Evolutionary conservation across 192 early-diverging fungal species (phyloP).

Genomic region (Backusella sp.): DNA sequence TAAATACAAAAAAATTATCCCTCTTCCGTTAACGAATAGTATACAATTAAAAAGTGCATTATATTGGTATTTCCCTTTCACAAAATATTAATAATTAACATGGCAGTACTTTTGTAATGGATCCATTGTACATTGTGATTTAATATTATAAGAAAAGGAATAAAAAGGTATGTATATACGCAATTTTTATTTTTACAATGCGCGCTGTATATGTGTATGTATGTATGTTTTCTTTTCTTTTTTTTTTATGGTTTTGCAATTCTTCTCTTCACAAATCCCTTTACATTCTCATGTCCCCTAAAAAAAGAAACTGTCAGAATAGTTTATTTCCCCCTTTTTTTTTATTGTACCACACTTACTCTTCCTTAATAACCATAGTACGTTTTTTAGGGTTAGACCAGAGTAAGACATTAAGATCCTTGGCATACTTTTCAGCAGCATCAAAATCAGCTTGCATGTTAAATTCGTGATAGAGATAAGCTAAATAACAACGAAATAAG

Average conservation of each 20-base stretch:
- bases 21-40: neutral
- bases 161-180: neutral
- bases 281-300: constrained; percentile 36
- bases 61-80: neutral
- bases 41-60: neutral
- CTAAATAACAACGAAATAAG: constrained; percentile 23
- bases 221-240: neutral
- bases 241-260: constrained; percentile 1
- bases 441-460: constrained; percentile 67
- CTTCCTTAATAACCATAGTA: constrained; percentile 72
- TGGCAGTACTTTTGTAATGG: neutral
- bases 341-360: constrained; percentile 23
- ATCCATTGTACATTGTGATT: constrained; percentile 1
- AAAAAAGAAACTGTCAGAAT: neutral
- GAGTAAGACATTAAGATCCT: constrained; percentile 69
- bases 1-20: too few species aligned
- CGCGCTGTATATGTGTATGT: neutral
- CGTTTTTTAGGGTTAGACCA: constrained; percentile 73
- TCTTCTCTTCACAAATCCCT: constrained; percentile 31
- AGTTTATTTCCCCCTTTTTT: neutral
- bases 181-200: too few species aligned
- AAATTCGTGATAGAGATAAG: constrained; percentile 80
- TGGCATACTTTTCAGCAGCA: constrained; percentile 71
- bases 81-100: neutral
- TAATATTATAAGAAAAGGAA: neutral